phyloP scores from a whole-genome alignment of 305 asterid species.

The Fraxinus dipetala region DNA sequence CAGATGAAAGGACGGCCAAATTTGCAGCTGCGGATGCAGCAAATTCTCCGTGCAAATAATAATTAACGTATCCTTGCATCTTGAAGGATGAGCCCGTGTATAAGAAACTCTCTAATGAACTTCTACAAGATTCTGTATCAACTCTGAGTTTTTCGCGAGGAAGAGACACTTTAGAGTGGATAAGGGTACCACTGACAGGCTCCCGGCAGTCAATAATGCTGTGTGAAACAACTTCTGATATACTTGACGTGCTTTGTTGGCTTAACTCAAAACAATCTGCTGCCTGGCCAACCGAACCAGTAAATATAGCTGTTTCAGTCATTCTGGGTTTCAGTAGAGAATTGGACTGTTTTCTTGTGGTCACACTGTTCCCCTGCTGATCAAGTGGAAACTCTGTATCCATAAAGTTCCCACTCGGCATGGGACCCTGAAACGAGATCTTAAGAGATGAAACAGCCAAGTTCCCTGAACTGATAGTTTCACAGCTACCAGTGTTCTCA shows the following conservation, averaged over 20 bases:
- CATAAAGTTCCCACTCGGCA: slow-evolving; percentile 21
- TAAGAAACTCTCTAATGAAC: slow-evolving; percentile 27
- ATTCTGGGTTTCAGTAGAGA: slow-evolving; percentile 15
- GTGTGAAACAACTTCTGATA: slow-evolving; percentile 32
- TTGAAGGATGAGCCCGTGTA: slow-evolving; percentile 83
- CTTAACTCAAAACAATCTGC: slow-evolving; percentile 28
- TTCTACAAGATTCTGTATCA: slow-evolving; percentile 28
- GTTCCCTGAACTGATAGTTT: slow-evolving; percentile 27
- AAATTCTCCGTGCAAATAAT: slow-evolving; percentile 84
- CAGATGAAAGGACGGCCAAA: slow-evolving; percentile 67
- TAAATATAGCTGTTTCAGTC: slow-evolving; percentile 23
- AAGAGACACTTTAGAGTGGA: slow-evolving; percentile 25
- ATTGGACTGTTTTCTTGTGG: slow-evolving; percentile 24
- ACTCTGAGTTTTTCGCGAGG: slow-evolving; percentile 24
- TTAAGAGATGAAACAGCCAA: slow-evolving; percentile 18
- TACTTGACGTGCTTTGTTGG: slow-evolving; percentile 37
- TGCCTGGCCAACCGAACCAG: slow-evolving; percentile 33
- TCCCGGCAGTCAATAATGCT: slow-evolving; percentile 27
- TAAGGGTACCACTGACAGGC: slow-evolving; percentile 29
- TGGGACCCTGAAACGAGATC: slow-evolving; percentile 20
- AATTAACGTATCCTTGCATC: slow-evolving; percentile 58
- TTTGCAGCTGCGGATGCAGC: slow-evolving; percentile 94
- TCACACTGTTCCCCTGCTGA: slow-evolving; percentile 16
- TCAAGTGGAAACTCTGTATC: slow-evolving; percentile 25
- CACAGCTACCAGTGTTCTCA: slow-evolving; percentile 37